Evolutionary conservation across 306 rosid genomes (phyloP).

Genomic region (Cyclanthera cordifolia): DNA sequence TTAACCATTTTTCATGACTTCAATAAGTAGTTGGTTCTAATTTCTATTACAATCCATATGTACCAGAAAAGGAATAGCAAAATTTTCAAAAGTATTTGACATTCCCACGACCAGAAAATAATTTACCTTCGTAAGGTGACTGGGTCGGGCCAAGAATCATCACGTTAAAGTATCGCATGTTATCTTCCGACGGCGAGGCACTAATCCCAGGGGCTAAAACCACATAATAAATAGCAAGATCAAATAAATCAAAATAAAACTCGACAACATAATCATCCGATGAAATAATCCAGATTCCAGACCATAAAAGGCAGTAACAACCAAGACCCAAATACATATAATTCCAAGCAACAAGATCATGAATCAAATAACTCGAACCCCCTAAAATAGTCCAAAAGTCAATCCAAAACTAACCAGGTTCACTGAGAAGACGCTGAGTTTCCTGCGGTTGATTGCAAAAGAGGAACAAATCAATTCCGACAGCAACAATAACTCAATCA

Average conservation of each 20-base stretch:
- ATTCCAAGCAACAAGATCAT: slow-evolving; percentile 5
- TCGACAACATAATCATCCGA: neutral
- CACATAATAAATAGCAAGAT: slow-evolving; percentile 22
- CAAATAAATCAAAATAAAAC: neutral
- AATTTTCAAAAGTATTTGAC: neutral
- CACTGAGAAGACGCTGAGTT: slow-evolving; percentile 97
- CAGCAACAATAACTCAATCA: neutral
- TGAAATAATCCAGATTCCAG: neutral
- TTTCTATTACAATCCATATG: neutral
- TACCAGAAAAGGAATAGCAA: neutral
- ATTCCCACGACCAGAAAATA: neutral
- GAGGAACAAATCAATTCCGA: neutral
- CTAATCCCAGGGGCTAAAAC: slow-evolving; percentile 91
- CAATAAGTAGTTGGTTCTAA: neutral
- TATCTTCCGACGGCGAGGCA: slow-evolving; percentile 94
- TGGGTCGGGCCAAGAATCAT: slow-evolving; percentile 98
- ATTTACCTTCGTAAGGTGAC: slow-evolving; percentile 87
- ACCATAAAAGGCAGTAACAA: neutral
- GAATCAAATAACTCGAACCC: neutral
- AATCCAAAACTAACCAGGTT: slow-evolving; percentile 70
- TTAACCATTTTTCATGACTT: neutral
- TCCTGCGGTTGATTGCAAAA: slow-evolving; percentile 46
- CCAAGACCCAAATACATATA: neutral
- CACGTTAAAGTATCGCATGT: slow-evolving; percentile 93
- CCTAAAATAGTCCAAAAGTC: neutral